Evolutionary conservation across 306 rosid genomes (phyloP).

Genomic region (Dalbergia cultrata): DNA sequence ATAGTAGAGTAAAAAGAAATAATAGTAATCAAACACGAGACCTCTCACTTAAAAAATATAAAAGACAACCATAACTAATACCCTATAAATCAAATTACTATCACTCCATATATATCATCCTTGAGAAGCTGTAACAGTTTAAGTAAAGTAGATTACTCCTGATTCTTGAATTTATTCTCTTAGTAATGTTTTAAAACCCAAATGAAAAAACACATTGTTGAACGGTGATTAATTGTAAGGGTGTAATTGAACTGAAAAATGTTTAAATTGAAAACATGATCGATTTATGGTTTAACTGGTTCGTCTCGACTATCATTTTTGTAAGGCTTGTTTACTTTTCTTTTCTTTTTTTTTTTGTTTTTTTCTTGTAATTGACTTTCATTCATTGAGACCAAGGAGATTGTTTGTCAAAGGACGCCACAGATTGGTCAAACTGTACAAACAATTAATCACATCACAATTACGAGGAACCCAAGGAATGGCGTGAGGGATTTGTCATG

Average conservation of each 20-base stretch:
- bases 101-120: too few species aligned
- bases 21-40: too few species aligned
- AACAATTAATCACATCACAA: background rate
- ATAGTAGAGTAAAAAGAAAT: too few species aligned
- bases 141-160: too few species aligned
- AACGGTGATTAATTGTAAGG: background rate
- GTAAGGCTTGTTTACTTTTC: background rate
- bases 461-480: background rate
- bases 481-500: background rate
- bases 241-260: background rate
- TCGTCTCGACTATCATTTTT: too few species aligned
- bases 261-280: background rate
- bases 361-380: conserved; percentile 36
- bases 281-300: too few species aligned
- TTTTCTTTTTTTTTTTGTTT: background rate
- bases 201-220: background rate
- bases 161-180: background rate
- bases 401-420: conserved; percentile 26
- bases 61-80: too few species aligned
- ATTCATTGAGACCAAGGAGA: background rate
- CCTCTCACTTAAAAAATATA: too few species aligned
- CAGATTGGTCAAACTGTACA: conserved; percentile 1
- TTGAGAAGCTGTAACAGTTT: too few species aligned
- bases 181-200: too few species aligned
- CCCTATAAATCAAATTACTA: too few species aligned